Evolutionary conservation across 192 early-diverging fungal genomes (phyloP).

Genomic region (Rhizophagus sp.): DNA sequence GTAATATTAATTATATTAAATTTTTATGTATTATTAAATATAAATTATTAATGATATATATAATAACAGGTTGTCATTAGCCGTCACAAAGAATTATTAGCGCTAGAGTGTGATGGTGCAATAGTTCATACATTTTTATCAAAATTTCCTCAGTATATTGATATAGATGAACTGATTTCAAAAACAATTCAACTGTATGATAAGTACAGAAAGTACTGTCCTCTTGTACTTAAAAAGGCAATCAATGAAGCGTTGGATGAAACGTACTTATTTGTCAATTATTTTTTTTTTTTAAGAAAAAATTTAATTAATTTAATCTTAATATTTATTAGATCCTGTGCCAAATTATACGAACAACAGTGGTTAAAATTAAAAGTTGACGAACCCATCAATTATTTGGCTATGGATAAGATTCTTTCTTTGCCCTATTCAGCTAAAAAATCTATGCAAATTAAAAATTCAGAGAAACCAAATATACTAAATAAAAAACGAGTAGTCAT

Average conservation of each 20-base stretch:
- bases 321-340: background rate
- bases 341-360: background rate
- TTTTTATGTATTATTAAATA: background rate
- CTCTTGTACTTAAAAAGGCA: slow-evolving; percentile 39
- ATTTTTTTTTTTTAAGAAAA: background rate
- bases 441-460: background rate
- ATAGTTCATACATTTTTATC: slow-evolving; percentile 51
- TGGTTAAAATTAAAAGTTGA: background rate
- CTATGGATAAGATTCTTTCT: background rate
- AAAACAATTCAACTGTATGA: slow-evolving; percentile 41
- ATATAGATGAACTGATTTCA: slow-evolving; percentile 42
- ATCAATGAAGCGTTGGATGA: slow-evolving; percentile 41
- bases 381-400: background rate
- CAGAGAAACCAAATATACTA: background rate
- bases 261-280: slow-evolving; percentile 34
- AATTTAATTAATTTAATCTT: too few species aligned
- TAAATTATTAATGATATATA: background rate
- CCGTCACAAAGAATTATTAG: slow-evolving; percentile 42
- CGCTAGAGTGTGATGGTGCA: slow-evolving; percentile 45
- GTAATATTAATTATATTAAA: background rate
- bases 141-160: slow-evolving; percentile 50
- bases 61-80: slow-evolving; percentile 47
- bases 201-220: slow-evolving; percentile 36
- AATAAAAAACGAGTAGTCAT: background rate
- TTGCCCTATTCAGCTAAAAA: background rate